These are phyloP conservation scores for Paracamarosporium sp. DNA, from an alignment of 2,329 filamentous ascomycete species.

Conservation along the genomic window DNA sequence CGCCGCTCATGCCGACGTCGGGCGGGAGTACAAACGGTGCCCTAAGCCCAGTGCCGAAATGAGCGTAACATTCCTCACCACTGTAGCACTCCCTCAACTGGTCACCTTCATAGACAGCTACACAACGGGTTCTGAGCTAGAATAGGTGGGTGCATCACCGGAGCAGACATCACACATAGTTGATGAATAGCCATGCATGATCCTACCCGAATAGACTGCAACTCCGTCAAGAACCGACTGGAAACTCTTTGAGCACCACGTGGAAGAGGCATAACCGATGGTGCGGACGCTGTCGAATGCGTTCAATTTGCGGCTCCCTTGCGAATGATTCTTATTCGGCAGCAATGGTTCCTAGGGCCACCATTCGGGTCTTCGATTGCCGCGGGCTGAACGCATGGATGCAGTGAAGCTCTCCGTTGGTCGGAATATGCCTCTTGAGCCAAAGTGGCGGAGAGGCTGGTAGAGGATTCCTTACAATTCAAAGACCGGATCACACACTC, in stretches of 20 bases:
- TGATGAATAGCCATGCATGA: slow-evolving; percentile 45
- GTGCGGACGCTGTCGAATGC: slow-evolving; percentile 56
- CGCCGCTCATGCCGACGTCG: slow-evolving; percentile 20
- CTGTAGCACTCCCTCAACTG: slow-evolving; percentile 35
- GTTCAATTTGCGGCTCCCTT: slow-evolving; percentile 50
- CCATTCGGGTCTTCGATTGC: slow-evolving; percentile 57
- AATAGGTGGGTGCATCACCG: slow-evolving; percentile 52
- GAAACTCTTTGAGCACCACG: slow-evolving; percentile 48
- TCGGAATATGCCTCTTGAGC: slow-evolving; percentile 15
- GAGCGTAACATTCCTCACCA: slow-evolving; percentile 26
- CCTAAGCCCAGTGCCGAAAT: slow-evolving; percentile 26
- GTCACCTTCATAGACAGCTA: slow-evolving; percentile 25
- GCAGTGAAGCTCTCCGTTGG: slow-evolving; percentile 27
- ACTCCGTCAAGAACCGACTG: slow-evolving; percentile 47
- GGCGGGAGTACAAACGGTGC: slow-evolving; percentile 12
- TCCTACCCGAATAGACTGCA: slow-evolving; percentile 55
- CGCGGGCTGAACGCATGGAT: slow-evolving; percentile 56
- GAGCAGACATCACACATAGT: slow-evolving; percentile 58
- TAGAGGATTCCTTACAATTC: slow-evolving; percentile 43
- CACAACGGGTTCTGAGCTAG: slow-evolving; percentile 21
- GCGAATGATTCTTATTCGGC: slow-evolving; percentile 53
- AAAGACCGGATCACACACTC: slow-evolving; percentile 55
- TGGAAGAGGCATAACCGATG: slow-evolving; percentile 59
- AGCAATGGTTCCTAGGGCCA: slow-evolving; percentile 54
- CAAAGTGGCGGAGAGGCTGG: slow-evolving; percentile 3